phyloP scores from a whole-genome alignment of 257 asterid genomes.

The Verbena officinalis region DNA sequence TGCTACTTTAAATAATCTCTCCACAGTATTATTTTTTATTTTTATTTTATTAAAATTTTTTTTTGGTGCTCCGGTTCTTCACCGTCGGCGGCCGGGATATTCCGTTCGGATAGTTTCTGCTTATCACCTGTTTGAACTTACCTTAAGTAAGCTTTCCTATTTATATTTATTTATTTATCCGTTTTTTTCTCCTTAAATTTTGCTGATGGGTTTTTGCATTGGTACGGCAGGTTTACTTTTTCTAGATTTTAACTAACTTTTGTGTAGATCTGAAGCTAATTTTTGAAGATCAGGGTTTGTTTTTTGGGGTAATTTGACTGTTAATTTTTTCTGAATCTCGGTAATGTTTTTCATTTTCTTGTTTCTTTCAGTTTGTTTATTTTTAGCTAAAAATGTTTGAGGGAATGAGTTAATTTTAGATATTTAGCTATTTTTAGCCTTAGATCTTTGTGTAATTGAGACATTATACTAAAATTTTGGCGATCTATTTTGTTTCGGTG shows the following conservation, averaged over 20 bases:
- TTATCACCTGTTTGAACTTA: slow-evolving; percentile 24
- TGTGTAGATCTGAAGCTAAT: slow-evolving; percentile 42
- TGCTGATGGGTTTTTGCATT: slow-evolving; percentile 7
- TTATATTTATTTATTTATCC: slow-evolving; percentile 15
- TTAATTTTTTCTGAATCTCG: slow-evolving; percentile 39
- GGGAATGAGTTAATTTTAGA: neutral
- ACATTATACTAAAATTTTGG: slow-evolving; percentile 24
- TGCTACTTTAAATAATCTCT: slow-evolving; percentile 32
- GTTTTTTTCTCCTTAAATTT: neutral
- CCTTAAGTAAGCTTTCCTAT: slow-evolving; percentile 25
- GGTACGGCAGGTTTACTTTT: slow-evolving; percentile 18
- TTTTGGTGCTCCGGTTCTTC: slow-evolving; percentile 37
- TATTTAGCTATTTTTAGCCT: slow-evolving; percentile 26
- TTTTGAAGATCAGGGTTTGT: slow-evolving; percentile 31
- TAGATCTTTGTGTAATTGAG: slow-evolving; percentile 42
- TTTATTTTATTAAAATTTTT: slow-evolving; percentile 1
- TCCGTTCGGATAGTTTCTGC: slow-evolving; percentile 5
- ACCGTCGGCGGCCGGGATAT: slow-evolving; percentile 47
- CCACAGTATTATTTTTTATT: slow-evolving; percentile 28
- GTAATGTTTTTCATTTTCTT: slow-evolving; percentile 34
- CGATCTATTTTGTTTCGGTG: slow-evolving; percentile 15
- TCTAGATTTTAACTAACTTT: slow-evolving; percentile 12
- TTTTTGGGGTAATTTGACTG: slow-evolving; percentile 29
- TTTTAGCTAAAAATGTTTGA: slow-evolving; percentile 21
- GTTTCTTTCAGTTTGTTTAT: neutral